Conservation (phyloP, 2,329 filamentous ascomycete genomes). For the Penicillium sp. region DNA sequence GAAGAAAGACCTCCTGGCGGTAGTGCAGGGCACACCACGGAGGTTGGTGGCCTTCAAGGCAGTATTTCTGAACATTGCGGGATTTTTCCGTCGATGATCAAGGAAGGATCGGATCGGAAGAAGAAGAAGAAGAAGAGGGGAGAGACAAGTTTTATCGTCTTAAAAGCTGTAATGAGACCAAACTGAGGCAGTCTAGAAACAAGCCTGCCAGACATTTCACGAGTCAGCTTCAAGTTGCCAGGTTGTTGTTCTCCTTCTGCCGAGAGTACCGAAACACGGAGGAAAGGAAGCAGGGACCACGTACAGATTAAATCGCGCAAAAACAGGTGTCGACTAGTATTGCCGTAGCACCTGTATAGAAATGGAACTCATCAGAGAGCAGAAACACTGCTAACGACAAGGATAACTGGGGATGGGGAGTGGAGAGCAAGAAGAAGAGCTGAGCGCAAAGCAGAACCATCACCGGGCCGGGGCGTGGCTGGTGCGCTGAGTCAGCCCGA, state of each 20-base stretch:
- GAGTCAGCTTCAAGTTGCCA: slow-evolving; percentile 21
- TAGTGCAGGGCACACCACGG: slow-evolving; percentile 38
- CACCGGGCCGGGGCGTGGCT: slow-evolving; percentile 20
- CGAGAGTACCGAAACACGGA: slow-evolving; percentile 28
- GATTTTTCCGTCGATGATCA: slow-evolving; percentile 30
- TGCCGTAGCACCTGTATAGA: slow-evolving; percentile 46
- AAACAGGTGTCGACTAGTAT: slow-evolving; percentile 46
- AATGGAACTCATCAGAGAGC: slow-evolving; percentile 47
- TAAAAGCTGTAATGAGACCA: slow-evolving; percentile 5
- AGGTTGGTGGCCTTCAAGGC: slow-evolving; percentile 46
- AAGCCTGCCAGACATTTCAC: slow-evolving; percentile 2
- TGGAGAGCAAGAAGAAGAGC: slow-evolving; percentile 20
- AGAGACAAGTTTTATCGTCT: slow-evolving; percentile 6
- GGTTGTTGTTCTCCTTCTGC: slow-evolving; percentile 21
- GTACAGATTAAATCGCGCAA: slow-evolving; percentile 23
- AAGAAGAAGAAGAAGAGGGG: slow-evolving; percentile 6
- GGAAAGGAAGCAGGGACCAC: slow-evolving; percentile 30
- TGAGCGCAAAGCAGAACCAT: slow-evolving; percentile 14
- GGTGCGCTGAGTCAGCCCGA: slow-evolving; percentile 30
- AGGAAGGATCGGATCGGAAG: slow-evolving; percentile 9
- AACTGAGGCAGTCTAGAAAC: slow-evolving; percentile 8
- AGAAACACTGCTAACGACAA: slow-evolving; percentile 34
- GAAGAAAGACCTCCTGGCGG: slow-evolving; percentile 39
- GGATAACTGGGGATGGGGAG: slow-evolving; percentile 16
- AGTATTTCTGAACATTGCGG: slow-evolving; percentile 45